phyloP scores from a whole-genome alignment of 306 rosid genomes.

The Castanopsis chinensis region DNA sequence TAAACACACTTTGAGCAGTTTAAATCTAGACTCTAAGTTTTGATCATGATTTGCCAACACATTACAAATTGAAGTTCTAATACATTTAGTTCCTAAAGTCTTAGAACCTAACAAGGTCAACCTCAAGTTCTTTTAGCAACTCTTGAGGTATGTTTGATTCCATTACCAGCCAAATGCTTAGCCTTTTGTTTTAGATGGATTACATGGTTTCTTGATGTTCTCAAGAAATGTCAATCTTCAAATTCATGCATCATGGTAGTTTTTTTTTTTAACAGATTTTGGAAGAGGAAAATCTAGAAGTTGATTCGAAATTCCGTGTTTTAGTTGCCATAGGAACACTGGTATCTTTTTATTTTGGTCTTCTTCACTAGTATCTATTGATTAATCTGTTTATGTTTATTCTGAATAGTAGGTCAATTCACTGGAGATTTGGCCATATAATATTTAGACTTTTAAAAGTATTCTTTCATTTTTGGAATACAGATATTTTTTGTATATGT shows the following conservation, averaged over 20 bases:
- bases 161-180: not conserved
- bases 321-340: conserved; percentile 94
- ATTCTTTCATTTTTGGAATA: not conserved
- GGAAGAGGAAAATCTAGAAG: conserved; percentile 63
- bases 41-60: too few species aligned
- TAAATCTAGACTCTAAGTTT: too few species aligned
- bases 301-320: conserved; percentile 82
- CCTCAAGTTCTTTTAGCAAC: conserved; percentile 93
- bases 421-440: not conserved
- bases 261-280: conserved; percentile 44
- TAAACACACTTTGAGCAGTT: too few species aligned
- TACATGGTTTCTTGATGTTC: not conserved
- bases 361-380: not conserved
- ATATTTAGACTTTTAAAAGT: not conserved
- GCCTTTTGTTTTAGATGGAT: not conserved
- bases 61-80: too few species aligned
- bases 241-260: not conserved
- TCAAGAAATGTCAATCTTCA: not conserved
- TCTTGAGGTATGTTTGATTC: conserved; percentile 58
- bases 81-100: too few species aligned
- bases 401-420: not conserved
- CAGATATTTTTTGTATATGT: not conserved
- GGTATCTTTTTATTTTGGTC: conserved; percentile 39
- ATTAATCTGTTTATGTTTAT: not conserved
- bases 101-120: conserved; percentile 50